These are phyloP conservation scores for Cantharellus cinnabarinus DNA, from an alignment of 768 basidiomycete species.

Conservation along the genomic window DNA sequence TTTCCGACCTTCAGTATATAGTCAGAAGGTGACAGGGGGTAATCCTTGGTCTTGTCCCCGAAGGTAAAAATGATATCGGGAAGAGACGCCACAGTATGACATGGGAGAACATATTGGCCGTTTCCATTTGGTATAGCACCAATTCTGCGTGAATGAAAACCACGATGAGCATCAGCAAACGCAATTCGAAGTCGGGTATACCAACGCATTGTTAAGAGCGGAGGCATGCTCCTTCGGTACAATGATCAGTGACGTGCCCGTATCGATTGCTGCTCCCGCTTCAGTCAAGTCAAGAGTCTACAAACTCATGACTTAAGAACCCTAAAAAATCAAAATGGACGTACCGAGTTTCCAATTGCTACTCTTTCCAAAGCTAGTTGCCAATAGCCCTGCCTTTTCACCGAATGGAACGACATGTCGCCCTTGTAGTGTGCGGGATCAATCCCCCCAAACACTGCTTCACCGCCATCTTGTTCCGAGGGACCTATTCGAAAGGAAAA, in stretches of 20 bases:
- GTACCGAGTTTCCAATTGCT: conserved; percentile 22
- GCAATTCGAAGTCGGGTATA: background rate
- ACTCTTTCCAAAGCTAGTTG: conserved; percentile 26
- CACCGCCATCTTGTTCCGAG: conserved; percentile 20
- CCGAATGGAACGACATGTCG: conserved; percentile 23
- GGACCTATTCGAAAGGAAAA: conserved; percentile 25
- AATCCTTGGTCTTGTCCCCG: background rate
- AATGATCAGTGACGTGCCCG: background rate
- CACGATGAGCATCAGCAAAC: background rate
- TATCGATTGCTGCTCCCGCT: background rate
- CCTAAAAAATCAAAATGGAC: conserved; percentile 20
- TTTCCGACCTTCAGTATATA: background rate
- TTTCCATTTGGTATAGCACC: background rate
- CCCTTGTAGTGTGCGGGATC: conserved; percentile 22
- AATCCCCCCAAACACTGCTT: conserved; percentile 22
- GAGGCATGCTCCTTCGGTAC: background rate
- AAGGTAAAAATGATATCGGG: background rate
- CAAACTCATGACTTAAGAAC: background rate
- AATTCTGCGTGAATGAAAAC: background rate
- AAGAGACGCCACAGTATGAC: background rate
- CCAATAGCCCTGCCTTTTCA: conserved; percentile 25
- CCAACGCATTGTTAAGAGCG: background rate
- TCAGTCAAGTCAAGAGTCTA: background rate
- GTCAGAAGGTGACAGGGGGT: background rate
- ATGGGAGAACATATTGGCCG: background rate